Evolutionary conservation across 331 rosid genomes (phyloP), one percentile per base, ranked within the genome.

Genomic region (Phaseolus coccineus): DNA sequence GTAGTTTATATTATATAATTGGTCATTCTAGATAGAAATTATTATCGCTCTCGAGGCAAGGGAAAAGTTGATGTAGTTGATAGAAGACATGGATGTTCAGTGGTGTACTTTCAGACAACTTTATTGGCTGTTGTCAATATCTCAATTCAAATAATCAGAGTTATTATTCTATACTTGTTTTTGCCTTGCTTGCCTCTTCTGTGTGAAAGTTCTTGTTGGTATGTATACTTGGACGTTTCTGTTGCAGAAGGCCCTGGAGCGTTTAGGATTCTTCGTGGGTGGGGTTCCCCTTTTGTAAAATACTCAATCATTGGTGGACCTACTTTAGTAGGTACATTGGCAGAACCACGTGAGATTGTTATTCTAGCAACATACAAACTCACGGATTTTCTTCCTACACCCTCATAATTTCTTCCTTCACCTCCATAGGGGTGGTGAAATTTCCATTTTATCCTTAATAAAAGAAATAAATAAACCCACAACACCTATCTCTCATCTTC

Each of bases 31-130:
- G 61, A 44, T 15, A 24, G 4, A 31, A 48, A 44, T 30, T 16
- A 52, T 28, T 14, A 28, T 66, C 66, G 42, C 67, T 39, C 67
- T 24, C 28, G 25, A 15, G 39, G 4, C 15, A 31, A 35, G 27
- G 76, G 62, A 69, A 66, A 69, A 78, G 50, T 55, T 56, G 28
- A 42, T 78, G 51, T 78, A 69, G 37, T 31, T 19, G 61, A 69
- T 78, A 28, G 25, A 44, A 33, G 31, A 24, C 48, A 28, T 19
- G 22, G 22, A 57, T 31, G 11, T 57, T 42, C 57, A 42, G 42
- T 30, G 31, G 16, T 67, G 40, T 53, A 56, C 57, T 69, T 77
- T 77, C 39, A 37, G 67, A 39, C n/a, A 28, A 28, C 28, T 19
- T 52, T 35, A 37, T 37, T 37, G 14, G 22, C 22, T 19, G 14